Evolutionary conservation across 441 rosid species (phyloP), one percentile per base, ranked within the genome.

Genomic region (Dalechampia spathulata): DNA sequence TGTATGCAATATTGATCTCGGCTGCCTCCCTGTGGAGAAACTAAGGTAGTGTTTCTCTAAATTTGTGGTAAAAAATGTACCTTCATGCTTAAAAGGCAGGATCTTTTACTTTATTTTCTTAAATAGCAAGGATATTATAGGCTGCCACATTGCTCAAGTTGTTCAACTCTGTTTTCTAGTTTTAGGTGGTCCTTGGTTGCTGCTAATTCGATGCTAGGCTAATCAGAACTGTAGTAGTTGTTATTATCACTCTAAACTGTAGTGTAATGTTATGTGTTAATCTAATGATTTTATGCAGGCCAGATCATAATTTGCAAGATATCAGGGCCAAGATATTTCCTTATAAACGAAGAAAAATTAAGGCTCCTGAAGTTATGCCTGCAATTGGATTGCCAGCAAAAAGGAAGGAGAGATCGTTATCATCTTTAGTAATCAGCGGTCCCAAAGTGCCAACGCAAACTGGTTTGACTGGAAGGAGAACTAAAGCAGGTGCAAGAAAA

Each of bases 301-400:
- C 87, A 5, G 93, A 85, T 72, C 86, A 82, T 76, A 82, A 75
- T 73, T 58, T 82, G 72, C 80, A 85, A 77, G 88, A 82, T 57
- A 62, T 85, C 63, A 76, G 89, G 59, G 78, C 81, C 26, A 85
- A 82, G 58, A 72, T 82, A 57, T 83, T 83, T 71, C 90, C 90
- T 45, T 72, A 55, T 15, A 82, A 72, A 58, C 75, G 86, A 69
- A 77, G 75, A 72, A 85, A 78, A 69, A 42, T 74, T 63, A 55
- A 61, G 60, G 78, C 83, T 49, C 78, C 84, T 52, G 85, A 77
- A 71, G 70, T 67, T 47, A 49, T 75, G 60, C 77, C 77, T 48
- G 63, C 82, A 8, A 51, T 73, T 70, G 63, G 75, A 46, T 63
- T 66, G 49, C 93, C 84, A 14, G 69, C 68, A 15, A 85, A 82